Percentiles rank a stretch among this genome's conserved stretches.
Evolutionary conservation across 1,284 basidiomycete genomes (phyloP).

Genomic region (Fomes fomentarius): DNA sequence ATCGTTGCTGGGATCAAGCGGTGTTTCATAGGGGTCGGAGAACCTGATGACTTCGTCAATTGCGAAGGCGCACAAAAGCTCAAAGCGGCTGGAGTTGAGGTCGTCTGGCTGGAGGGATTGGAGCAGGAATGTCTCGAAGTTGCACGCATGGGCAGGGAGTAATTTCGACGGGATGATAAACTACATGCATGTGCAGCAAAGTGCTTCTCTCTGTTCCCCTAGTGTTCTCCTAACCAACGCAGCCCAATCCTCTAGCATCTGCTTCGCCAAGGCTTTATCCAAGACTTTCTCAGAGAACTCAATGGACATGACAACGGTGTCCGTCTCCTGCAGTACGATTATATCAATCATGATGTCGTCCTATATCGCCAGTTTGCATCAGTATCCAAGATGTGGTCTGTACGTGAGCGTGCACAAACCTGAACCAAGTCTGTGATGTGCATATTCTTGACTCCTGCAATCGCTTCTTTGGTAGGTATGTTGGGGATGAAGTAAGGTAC

Average conservation of each 20-base stretch:
- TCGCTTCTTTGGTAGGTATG: conserved; percentile 1
- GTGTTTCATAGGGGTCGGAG: conserved; percentile 90
- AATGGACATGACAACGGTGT: conserved; percentile 45
- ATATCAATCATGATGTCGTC: conserved; percentile 51
- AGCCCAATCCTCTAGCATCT: conserved; percentile 26
- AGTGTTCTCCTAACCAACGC: conserved; percentile 29
- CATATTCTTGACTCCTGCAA: conserved; percentile 8
- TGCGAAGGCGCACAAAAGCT: conserved; percentile 88
- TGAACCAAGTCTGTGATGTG: conserved; percentile 20
- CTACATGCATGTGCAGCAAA: conserved; percentile 2
- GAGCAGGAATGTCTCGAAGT: conserved; percentile 77
- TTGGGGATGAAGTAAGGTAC: conserved; percentile 26
- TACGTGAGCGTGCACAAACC: conserved; percentile 5
- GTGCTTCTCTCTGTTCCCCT: conserved; percentile 9
- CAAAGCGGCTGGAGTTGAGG: conserved; percentile 74
- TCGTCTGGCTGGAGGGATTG: conserved; percentile 75
- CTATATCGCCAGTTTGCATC: conserved; percentile 26
- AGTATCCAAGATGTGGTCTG: not conserved
- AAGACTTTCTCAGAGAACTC: conserved; percentile 40
- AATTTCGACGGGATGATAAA: conserved; percentile 4
- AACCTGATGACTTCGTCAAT: conserved; percentile 94
- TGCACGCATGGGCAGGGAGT: conserved; percentile 60
- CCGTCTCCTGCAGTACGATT: conserved; percentile 29
- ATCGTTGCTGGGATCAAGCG: conserved; percentile 71
- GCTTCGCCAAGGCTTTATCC: conserved; percentile 32